Conservation (phyloP, 2,329 filamentous ascomycete species). For the Thermomyces lanuginosus region DNA sequence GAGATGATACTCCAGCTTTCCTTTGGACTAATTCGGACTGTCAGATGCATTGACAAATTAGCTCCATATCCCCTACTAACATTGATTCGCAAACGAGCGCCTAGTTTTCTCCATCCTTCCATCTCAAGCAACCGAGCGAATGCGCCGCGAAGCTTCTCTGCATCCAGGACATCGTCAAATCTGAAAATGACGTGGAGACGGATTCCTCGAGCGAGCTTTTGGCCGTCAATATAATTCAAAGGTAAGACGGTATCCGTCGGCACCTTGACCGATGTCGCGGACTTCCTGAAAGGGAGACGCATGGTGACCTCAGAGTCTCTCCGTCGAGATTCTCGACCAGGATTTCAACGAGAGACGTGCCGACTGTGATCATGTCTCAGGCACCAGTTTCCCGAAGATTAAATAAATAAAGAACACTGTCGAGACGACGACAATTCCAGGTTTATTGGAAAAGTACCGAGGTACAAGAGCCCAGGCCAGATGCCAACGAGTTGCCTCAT, state of each 20-base stretch:
- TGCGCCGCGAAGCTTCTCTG: conserved; percentile 20
- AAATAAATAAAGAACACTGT: too few species aligned
- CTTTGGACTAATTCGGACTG: conserved; percentile 7
- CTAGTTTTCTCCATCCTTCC: conserved; percentile 33
- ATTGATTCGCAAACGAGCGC: conserved; percentile 28
- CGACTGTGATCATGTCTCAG: too few species aligned
- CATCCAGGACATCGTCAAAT: conserved; percentile 34
- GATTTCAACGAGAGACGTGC: too few species aligned
- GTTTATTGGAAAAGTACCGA: too few species aligned
- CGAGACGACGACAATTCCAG: too few species aligned
- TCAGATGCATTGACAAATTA: too few species aligned
- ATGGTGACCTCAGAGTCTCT: too few species aligned
- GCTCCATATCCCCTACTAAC: too few species aligned
- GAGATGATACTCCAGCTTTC: conserved; percentile 27
- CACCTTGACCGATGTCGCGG: conserved; percentile 1
- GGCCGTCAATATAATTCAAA: conserved; percentile 3
- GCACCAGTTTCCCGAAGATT: too few species aligned
- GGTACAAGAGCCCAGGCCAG: too few species aligned
- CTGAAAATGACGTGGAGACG: conserved; percentile 15
- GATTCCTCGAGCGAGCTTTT: conserved; percentile 1
- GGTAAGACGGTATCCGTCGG: conserved; percentile 5
- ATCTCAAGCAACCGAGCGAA: conserved; percentile 26
- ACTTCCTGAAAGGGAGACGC: conserved; percentile 3
- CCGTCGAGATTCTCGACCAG: too few species aligned
- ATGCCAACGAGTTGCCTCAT: too few species aligned